These are phyloP conservation scores for Sarocladiaceae sp. DNA, from an alignment of 2,329 filamentous ascomycete genomes.

Conservation along the genomic window DNA sequence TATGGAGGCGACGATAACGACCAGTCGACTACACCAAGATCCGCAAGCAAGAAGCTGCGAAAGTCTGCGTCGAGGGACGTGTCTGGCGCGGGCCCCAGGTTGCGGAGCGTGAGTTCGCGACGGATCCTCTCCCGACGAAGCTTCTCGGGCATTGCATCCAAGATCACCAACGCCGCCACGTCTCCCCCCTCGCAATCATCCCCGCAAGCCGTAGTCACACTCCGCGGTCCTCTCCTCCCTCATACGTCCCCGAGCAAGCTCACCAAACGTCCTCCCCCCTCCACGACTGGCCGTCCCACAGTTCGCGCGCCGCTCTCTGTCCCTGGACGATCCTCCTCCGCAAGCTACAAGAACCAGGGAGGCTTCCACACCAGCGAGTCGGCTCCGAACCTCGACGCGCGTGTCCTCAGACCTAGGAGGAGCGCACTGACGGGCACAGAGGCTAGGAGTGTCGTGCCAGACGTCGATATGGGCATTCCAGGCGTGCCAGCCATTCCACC, in stretches of 20 bases:
- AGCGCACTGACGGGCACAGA: conserved; percentile 18
- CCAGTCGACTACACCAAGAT: conserved; percentile 19
- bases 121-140: conserved; percentile 21
- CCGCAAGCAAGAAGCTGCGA: conserved; percentile 43
- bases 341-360: not conserved
- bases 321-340: conserved; percentile 10
- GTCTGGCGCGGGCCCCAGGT: conserved; percentile 20
- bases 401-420: conserved; percentile 20
- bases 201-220: conserved; percentile 8
- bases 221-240: conserved; percentile 11
- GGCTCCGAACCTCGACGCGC: conserved; percentile 12
- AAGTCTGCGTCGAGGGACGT: conserved; percentile 42
- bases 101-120: conserved; percentile 24
- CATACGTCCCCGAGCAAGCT: conserved; percentile 15
- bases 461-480: conserved; percentile 41
- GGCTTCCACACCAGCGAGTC: conserved; percentile 15
- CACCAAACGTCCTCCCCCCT: conserved; percentile 17
- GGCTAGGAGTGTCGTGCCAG: conserved; percentile 30
- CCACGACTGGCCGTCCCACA: not conserved
- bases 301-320: conserved; percentile 7
- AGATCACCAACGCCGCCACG: conserved; percentile 9
- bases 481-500: conserved; percentile 37
- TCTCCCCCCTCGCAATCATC: conserved; percentile 10
- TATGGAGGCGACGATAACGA: conserved; percentile 12
- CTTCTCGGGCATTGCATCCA: conserved; percentile 18